These are phyloP conservation scores for Penicillium taxi DNA, from an alignment of 495 filamentous ascomycete species.

Conservation along the genomic window DNA sequence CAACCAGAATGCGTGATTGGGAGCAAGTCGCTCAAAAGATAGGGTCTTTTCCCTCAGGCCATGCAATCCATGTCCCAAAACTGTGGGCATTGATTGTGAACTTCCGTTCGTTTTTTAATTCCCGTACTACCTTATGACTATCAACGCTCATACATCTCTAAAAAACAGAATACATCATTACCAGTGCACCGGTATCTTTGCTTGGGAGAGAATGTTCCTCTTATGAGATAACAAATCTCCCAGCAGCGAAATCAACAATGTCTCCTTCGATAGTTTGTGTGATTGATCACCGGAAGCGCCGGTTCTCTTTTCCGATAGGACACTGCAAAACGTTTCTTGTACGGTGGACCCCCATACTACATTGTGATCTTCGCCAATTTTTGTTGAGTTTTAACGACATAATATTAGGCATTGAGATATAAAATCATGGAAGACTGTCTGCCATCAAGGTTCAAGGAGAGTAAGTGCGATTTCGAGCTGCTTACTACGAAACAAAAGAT, in stretches of 20 bases:
- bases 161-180: constrained; percentile 1
- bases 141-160: background rate
- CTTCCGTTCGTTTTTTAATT: background rate
- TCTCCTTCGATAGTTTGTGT: constrained; percentile 1
- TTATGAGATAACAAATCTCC: background rate
- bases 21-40: background rate
- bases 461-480: background rate
- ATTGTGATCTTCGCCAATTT: background rate
- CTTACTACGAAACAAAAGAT: background rate
- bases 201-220: background rate
- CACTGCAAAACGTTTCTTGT: constrained; percentile 1
- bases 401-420: background rate
- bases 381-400: background rate
- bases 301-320: background rate
- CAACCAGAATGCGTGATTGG: background rate
- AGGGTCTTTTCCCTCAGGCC: background rate
- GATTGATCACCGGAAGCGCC: background rate
- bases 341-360: background rate
- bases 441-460: background rate
- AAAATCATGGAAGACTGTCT: background rate
- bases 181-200: background rate
- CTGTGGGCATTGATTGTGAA: constrained; percentile 2
- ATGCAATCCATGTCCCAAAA: background rate
- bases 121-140: background rate
- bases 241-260: background rate